Conservation (phyloP, 768 basidiomycete genomes). For the Postia placenta region DNA sequence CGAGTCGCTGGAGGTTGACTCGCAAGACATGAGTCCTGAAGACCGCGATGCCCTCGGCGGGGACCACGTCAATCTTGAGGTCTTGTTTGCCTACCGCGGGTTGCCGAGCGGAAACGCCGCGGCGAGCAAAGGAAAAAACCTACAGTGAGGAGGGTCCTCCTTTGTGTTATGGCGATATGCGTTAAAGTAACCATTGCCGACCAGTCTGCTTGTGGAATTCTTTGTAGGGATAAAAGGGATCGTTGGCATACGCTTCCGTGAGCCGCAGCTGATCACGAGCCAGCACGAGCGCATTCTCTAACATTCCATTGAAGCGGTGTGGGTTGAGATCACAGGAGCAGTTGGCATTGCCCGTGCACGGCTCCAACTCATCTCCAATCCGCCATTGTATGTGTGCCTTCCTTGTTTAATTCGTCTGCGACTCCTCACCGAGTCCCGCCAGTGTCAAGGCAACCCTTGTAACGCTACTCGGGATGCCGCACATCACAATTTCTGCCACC, state of each 20-base stretch:
- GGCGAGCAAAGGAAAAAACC: conserved; percentile 41
- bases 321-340: conserved; percentile 69
- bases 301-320: conserved; percentile 43
- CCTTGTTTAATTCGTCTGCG: conserved; percentile 20
- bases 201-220: conserved; percentile 57
- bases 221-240: conserved; percentile 49
- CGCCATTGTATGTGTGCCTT: conserved; percentile 46
- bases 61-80: conserved; percentile 59
- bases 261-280: conserved; percentile 7
- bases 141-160: conserved; percentile 30
- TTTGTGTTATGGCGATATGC: background rate
- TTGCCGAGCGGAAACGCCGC: conserved; percentile 35
- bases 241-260: conserved; percentile 23
- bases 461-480: conserved; percentile 67
- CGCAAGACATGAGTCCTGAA: conserved; percentile 7
- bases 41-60: conserved; percentile 30
- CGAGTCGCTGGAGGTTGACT: conserved; percentile 6
- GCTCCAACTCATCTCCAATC: conserved; percentile 68
- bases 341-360: conserved; percentile 57
- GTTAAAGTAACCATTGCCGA: background rate
- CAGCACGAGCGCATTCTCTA: background rate
- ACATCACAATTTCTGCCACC: conserved; percentile 56
- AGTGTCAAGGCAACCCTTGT: conserved; percentile 43
- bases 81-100: conserved; percentile 64
- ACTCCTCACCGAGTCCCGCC: background rate